Percentiles rank a stretch among this genome's conserved stretches.
These are phyloP conservation scores for Nigrospora oryzae DNA, from an alignment of 2,329 filamentous ascomycete genomes.

Conservation along the genomic window DNA sequence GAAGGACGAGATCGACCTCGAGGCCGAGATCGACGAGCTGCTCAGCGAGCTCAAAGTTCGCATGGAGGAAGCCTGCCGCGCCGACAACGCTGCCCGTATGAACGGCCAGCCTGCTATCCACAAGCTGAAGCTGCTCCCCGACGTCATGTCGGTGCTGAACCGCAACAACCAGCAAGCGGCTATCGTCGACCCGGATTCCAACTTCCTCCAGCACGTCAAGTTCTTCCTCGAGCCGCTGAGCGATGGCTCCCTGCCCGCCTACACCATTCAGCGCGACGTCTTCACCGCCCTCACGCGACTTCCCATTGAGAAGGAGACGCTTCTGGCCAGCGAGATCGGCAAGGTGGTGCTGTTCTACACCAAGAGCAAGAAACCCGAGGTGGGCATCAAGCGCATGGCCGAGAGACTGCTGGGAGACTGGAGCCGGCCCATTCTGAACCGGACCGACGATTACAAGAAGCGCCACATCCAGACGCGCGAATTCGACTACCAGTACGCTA, in stretches of 20 bases:
- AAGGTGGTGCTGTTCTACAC: constrained; percentile 97
- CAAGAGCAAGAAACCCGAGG: constrained; percentile 82
- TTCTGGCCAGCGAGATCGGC: constrained; percentile 87
- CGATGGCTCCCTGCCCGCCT: constrained; percentile 88
- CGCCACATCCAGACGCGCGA: constrained; percentile 57
- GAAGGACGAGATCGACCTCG: constrained; percentile 86
- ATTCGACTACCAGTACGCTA: constrained; percentile 53
- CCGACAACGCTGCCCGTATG: constrained; percentile 75
- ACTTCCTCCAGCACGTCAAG: constrained; percentile 87
- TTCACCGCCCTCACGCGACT: constrained; percentile 73
- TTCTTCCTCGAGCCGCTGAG: constrained; percentile 96
- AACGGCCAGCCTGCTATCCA: constrained; percentile 75
- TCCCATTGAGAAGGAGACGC: constrained; percentile 82
- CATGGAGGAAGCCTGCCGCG: constrained; percentile 85
- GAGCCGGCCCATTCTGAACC: constrained; percentile 89
- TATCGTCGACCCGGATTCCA: constrained; percentile 88
- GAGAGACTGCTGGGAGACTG: constrained; percentile 90
- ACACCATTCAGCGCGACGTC: constrained; percentile 94
- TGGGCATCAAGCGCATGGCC: constrained; percentile 84
- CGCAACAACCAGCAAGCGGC: constrained; percentile 79
- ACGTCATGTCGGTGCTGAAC: constrained; percentile 82
- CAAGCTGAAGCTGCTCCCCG: constrained; percentile 88
- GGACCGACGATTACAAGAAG: constrained; percentile 92
- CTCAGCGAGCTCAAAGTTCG: constrained; percentile 79
- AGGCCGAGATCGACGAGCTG: constrained; percentile 82